phyloP scores from a whole-genome alignment of 352 stramenopile genomes.

The Globisporangium nodosum region DNA sequence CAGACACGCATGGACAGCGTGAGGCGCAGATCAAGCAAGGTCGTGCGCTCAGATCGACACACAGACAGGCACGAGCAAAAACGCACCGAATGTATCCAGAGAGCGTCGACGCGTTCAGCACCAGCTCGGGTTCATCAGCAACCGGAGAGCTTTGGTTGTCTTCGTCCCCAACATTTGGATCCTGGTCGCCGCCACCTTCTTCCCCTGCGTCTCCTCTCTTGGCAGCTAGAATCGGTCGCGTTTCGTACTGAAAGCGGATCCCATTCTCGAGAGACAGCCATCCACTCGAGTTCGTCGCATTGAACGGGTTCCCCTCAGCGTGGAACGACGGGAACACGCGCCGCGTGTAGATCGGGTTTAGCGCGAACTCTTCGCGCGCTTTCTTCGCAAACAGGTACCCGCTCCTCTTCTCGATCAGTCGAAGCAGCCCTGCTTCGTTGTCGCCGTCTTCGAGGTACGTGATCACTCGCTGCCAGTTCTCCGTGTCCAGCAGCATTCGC shows the following conservation, averaged over 20 bases:
- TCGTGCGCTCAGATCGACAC: not conserved
- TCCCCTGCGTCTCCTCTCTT: slow-evolving; percentile 13
- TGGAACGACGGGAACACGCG: slow-evolving; percentile 64
- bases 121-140: slow-evolving; percentile 40
- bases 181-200: not conserved
- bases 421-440: slow-evolving; percentile 39
- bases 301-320: slow-evolving; percentile 59
- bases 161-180: not conserved
- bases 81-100: slow-evolving; percentile 59
- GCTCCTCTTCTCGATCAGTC: slow-evolving; percentile 73
- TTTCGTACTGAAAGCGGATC: slow-evolving; percentile 38
- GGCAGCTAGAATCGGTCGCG: slow-evolving; percentile 22
- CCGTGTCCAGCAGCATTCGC: slow-evolving; percentile 80
- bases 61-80: not conserved
- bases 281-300: slow-evolving; percentile 31
- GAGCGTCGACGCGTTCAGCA: slow-evolving; percentile 68
- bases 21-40: not conserved
- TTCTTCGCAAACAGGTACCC: slow-evolving; percentile 62
- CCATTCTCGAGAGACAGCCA: slow-evolving; percentile 62
- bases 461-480: slow-evolving; percentile 77
- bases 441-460: slow-evolving; percentile 39
- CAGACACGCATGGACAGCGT: not conserved
- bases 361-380: slow-evolving; percentile 28
- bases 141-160: not conserved
- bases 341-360: slow-evolving; percentile 62